phyloP scores from a whole-genome alignment of 208 protist genomes.

The Entamoeba invadens region DNA sequence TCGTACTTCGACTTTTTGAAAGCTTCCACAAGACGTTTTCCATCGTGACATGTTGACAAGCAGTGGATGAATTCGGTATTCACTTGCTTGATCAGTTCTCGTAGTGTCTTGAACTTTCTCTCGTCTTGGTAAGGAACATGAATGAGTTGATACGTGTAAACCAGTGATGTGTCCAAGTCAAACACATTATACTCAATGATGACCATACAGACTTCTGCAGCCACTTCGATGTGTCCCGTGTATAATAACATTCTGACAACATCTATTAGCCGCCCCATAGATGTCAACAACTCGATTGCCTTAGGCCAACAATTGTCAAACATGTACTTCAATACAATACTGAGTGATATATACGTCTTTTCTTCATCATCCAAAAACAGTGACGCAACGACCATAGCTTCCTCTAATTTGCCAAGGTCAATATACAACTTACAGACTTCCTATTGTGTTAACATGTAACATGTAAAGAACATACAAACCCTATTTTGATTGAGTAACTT shows the following conservation, averaged over 20 bases:
- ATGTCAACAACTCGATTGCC: not conserved
- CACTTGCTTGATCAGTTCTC: not conserved
- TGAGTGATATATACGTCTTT: not conserved
- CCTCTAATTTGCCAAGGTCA: not conserved
- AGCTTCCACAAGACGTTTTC: not conserved
- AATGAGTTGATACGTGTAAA: not conserved
- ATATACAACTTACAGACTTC: not conserved
- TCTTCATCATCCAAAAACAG: not conserved
- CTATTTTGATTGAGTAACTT: not conserved
- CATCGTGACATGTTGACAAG: not conserved
- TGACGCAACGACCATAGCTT: not conserved
- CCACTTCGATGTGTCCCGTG: not conserved
- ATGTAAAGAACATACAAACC: too few species aligned
- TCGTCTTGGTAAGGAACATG: not conserved
- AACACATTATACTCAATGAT: not conserved
- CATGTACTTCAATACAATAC: not conserved
- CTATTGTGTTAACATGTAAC: too few species aligned
- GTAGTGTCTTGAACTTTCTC: not conserved
- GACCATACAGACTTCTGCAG: not conserved
- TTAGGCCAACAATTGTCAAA: not conserved
- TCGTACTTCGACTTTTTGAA: not conserved
- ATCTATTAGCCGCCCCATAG: not conserved
- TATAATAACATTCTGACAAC: not conserved
- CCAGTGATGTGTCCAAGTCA: not conserved
- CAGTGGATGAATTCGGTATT: not conserved